Evolutionary conservation across 495 filamentous ascomycete species (phyloP).

Genomic region (Neurospora discreta): DNA sequence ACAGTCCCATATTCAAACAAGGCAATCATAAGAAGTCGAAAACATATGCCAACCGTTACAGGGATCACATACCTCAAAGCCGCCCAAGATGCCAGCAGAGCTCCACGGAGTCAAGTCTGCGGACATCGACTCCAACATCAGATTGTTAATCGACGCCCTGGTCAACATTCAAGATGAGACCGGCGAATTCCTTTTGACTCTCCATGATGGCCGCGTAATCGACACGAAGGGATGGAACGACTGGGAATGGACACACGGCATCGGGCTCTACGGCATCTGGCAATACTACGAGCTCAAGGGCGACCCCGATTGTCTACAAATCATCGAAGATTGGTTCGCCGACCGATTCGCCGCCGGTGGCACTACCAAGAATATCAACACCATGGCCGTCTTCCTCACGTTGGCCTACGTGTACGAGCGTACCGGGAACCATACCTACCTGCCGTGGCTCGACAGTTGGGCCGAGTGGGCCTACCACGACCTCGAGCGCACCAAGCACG

Average conservation of each 20-base stretch:
- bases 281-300: conserved; percentile 60
- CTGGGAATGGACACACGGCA: conserved; percentile 77
- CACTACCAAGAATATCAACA: conserved; percentile 75
- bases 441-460: conserved; percentile 64
- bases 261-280: conserved; percentile 69
- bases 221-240: conserved; percentile 70
- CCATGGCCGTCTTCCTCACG: conserved; percentile 62
- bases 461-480: conserved; percentile 68
- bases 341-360: conserved; percentile 52
- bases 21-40: not conserved
- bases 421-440: conserved; percentile 46
- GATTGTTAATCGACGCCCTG: conserved; percentile 52
- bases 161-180: conserved; percentile 60
- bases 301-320: conserved; percentile 35
- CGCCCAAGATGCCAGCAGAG: conserved; percentile 26
- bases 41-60: not conserved
- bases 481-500: conserved; percentile 53
- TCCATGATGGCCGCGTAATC: conserved; percentile 59
- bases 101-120: conserved; percentile 27
- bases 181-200: conserved; percentile 53
- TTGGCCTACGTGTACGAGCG: conserved; percentile 62
- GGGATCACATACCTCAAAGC: not conserved
- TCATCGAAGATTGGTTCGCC: conserved; percentile 60
- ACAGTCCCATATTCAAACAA: not conserved
- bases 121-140: conserved; percentile 45